These are phyloP conservation scores for Simplicillium aogashimaense DNA, from an alignment of 2,329 filamentous ascomycete genomes.

Conservation along the genomic window DNA sequence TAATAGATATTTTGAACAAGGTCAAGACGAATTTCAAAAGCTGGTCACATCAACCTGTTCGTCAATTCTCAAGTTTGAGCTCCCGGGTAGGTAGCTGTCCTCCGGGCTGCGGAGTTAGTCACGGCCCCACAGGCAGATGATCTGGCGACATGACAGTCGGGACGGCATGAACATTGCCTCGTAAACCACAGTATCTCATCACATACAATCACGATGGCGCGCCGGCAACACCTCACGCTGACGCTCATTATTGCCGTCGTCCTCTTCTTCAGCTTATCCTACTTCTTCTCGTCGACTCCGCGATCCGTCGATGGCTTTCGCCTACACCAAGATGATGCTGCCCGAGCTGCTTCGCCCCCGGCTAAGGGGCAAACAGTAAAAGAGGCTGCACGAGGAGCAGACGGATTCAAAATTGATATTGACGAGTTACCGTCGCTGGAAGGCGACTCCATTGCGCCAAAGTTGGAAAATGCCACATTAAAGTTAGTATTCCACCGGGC, in stretches of 20 bases:
- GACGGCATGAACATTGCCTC: too few relatives aligned
- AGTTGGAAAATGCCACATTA: conserved; percentile 71
- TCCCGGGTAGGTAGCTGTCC: too few relatives aligned
- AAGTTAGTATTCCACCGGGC: conserved; percentile 42
- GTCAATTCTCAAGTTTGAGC: too few relatives aligned
- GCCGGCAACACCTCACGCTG: conserved; percentile 41
- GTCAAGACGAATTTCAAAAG: too few relatives aligned
- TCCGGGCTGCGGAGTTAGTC: too few relatives aligned
- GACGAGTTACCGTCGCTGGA: conserved; percentile 38
- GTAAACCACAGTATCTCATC: too few relatives aligned
- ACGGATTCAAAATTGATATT: conserved; percentile 27
- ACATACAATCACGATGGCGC: conserved; percentile 31
- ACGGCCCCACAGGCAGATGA: too few relatives aligned
- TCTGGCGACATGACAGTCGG: too few relatives aligned
- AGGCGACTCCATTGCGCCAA: conserved; percentile 67
- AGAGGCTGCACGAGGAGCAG: conserved; percentile 9
- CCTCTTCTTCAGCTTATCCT: conserved; percentile 46
- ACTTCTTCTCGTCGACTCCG: conserved; percentile 42
- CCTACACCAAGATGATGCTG: neutral
- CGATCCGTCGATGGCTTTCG: neutral
- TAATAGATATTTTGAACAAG: too few relatives aligned
- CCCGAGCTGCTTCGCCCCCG: neutral
- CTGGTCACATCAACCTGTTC: too few relatives aligned
- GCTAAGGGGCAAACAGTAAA: conserved; percentile 13
- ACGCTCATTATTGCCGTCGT: conserved; percentile 44